Evolutionary conservation across 164 flowering plant species (phyloP).

Genomic region (Platanus orientalis): DNA sequence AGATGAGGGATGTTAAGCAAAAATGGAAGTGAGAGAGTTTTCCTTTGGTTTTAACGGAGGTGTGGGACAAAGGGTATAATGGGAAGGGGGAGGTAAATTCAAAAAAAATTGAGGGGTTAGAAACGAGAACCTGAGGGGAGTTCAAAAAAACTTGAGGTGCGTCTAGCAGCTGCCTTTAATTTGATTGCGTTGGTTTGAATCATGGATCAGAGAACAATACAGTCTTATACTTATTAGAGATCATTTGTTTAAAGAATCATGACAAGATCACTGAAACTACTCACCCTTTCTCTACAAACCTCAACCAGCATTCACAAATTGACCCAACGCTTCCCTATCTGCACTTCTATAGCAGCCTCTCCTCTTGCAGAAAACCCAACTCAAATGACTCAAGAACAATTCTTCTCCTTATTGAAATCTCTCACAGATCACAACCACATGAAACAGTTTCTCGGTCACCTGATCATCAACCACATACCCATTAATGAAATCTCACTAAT

Average conservation of each 20-base stretch:
- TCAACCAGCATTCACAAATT: background rate
- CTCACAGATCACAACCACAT: constrained; percentile 12
- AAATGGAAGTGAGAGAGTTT: too few species aligned
- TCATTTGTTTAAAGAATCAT: background rate
- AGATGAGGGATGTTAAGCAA: too few species aligned
- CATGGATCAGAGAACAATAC: too few species aligned
- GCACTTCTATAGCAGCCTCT: background rate
- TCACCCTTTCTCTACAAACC: background rate
- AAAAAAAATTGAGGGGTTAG: too few species aligned
- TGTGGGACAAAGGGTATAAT: too few species aligned
- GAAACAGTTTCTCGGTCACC: constrained; percentile 15
- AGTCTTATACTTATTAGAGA: background rate
- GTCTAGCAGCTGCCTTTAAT: too few species aligned
- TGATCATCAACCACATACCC: constrained; percentile 12
- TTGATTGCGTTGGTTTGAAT: too few species aligned
- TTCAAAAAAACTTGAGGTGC: too few species aligned
- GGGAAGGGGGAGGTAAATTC: too few species aligned
- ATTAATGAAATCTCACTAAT: constrained; percentile 13
- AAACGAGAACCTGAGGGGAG: too few species aligned
- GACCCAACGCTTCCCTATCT: constrained; percentile 5
- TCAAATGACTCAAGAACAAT: background rate
- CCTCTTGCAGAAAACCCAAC: background rate
- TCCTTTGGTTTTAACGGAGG: too few species aligned
- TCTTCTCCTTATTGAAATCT: background rate
- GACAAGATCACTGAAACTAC: background rate